Conservation (phyloP, 2,329 filamentous ascomycete genomes). For the Calonectria fujianensis region DNA sequence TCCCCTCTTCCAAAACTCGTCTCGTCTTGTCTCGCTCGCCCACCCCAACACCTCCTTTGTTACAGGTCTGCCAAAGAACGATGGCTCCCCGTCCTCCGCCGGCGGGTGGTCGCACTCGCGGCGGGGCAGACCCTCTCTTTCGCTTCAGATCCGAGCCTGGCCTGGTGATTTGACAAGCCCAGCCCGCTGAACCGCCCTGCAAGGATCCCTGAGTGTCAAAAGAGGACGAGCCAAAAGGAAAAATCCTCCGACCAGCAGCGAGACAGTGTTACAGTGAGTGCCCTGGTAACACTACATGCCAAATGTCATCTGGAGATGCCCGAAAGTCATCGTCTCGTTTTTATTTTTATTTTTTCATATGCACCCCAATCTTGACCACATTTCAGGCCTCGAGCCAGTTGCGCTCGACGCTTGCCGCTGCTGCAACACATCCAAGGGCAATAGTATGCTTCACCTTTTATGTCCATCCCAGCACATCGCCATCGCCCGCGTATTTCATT, state of each 20-base stretch:
- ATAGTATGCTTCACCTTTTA: not conserved
- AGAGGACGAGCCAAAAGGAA: not conserved
- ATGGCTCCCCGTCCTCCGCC: constrained; percentile 45
- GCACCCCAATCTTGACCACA: not conserved
- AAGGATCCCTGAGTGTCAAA: constrained; percentile 13
- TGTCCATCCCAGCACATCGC: not conserved
- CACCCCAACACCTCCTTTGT: constrained; percentile 52
- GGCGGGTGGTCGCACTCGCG: constrained; percentile 41
- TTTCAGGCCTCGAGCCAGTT: not conserved
- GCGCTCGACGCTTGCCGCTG: not conserved
- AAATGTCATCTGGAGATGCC: not conserved
- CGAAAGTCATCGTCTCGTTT: not conserved
- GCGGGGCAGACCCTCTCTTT: constrained; percentile 28
- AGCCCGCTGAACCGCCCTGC: constrained; percentile 18
- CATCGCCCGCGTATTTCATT: not conserved
- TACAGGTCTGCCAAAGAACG: constrained; percentile 51
- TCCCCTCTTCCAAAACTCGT: constrained; percentile 3
- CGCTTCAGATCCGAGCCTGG: constrained; percentile 21
- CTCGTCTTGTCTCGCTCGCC: constrained; percentile 29
- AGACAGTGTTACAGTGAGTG: not conserved
- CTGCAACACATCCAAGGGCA: not conserved
- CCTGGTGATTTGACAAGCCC: constrained; percentile 22
- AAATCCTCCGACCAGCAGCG: not conserved
- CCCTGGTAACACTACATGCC: not conserved
- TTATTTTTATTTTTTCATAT: not conserved